Evolutionary conservation across 495 filamentous ascomycete species (phyloP), one percentile per base, ranked within the genome.

Genomic region (Penicillium turbatum): DNA sequence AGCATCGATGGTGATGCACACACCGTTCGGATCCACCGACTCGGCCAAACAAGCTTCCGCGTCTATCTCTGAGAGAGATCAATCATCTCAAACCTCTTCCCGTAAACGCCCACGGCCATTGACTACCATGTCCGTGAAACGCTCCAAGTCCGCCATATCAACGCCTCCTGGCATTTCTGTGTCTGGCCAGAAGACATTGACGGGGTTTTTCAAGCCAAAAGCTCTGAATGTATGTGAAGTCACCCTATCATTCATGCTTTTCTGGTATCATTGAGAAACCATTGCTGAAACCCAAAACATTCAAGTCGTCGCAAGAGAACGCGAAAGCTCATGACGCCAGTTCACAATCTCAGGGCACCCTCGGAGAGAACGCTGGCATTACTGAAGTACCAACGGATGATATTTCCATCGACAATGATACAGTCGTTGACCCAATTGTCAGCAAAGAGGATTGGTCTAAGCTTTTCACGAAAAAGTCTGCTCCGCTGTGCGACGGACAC

Each of bases 361-460:
- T 21, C 15, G n/a, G n/a, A 29, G 19, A 29, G 21, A 34, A 35
- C 16, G 9, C 38, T 27, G 29, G 42, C n/a, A 44, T 39, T 10
- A 7, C 10, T 6, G 7, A 21, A 10, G n/a, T 39, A 2, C 26
- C 43, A 13, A 42, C n/a, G 8, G 36, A 49, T 6, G 32, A 21
- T 5, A 46, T 51, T 10, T 21, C 42, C 12, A 17, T 54, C 1
- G 56, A 64, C 5, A 56, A 57, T 2, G 71, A 74, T 8, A 62
- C 46, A 16, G 63, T 88, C 11, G 76, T 85, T 36, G 88, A 92
- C 64, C 86, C 86, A 2, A 82, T 90, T 35, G 78, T 77, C 44
- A 79, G 81, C 48, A 95, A 91, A 63, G 86, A 91, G 60, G 87
- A 88, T 21, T 97, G 93, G 93, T 79, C 79, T 1, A 90, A 87